Percentiles rank a stretch among this genome's conserved stretches.
Conservation (phyloP, 2,329 filamentous ascomycete genomes). For the Coniochaeta hoffmannii region DNA sequence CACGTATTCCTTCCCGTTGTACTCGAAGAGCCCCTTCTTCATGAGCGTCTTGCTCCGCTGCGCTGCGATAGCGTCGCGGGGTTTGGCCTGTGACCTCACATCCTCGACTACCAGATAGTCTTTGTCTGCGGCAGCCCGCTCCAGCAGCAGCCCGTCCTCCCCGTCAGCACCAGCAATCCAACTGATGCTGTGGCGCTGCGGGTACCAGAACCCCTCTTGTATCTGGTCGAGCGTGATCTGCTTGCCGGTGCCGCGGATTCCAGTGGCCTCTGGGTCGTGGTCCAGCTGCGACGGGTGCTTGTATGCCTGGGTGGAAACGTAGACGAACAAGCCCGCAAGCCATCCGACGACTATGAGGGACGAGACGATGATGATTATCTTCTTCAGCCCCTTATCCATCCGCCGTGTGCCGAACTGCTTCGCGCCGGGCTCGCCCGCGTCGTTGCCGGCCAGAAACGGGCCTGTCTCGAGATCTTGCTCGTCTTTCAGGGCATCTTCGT, state of each 20-base stretch:
- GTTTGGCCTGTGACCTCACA: slow-evolving; percentile 51
- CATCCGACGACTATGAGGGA: slow-evolving; percentile 59
- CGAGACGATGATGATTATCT: slow-evolving; percentile 53
- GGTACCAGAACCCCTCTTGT: slow-evolving; percentile 55
- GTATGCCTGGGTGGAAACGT: slow-evolving; percentile 59
- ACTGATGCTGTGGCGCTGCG: slow-evolving; percentile 58
- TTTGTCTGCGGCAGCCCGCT: slow-evolving; percentile 56
- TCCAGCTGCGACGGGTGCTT: slow-evolving; percentile 53
- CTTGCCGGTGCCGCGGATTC: slow-evolving; percentile 56
- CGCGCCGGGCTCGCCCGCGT: slow-evolving; percentile 26
- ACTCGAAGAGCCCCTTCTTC: slow-evolving; percentile 56
- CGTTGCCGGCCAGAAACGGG: slow-evolving; percentile 37
- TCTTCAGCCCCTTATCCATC: slow-evolving; percentile 60
- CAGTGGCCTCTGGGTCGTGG: slow-evolving; percentile 62
- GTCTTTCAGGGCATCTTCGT: slow-evolving; percentile 33
- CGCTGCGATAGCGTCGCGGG: slow-evolving; percentile 25
- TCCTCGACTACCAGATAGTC: slow-evolving; percentile 83
- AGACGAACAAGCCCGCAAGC: slow-evolving; percentile 60
- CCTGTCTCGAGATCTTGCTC: slow-evolving; percentile 42
- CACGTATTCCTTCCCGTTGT: slow-evolving; percentile 45
- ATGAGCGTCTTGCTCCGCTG: slow-evolving; percentile 63
- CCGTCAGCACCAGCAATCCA: slow-evolving; percentile 71
- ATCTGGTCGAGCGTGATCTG: slow-evolving; percentile 68
- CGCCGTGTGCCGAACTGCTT: slow-evolving; percentile 26
- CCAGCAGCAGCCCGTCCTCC: slow-evolving; percentile 79